A percentile compares a stretch with the other conserved stretches of the same genome.
Evolutionary conservation across 2,329 filamentous ascomycete species (phyloP).

Genomic region (Cladosporium velox): DNA sequence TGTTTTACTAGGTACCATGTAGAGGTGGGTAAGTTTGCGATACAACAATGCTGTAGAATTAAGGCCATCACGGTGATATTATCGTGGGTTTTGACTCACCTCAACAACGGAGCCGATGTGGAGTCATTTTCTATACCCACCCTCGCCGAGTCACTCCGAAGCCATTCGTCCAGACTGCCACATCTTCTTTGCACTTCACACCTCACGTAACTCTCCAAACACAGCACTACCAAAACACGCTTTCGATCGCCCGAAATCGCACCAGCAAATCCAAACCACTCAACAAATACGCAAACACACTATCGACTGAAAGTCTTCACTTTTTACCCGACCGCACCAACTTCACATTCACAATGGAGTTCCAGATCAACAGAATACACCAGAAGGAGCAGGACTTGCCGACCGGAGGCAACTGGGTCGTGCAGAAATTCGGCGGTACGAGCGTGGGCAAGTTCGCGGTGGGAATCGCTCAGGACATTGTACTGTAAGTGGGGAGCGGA

Average conservation of each 20-base stretch:
- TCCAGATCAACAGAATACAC: constrained; percentile 39
- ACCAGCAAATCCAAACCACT: not conserved
- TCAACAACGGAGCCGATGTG: constrained; percentile 5
- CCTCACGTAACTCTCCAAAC: not conserved
- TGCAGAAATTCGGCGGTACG: constrained; percentile 95
- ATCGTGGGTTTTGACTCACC: constrained; percentile 2
- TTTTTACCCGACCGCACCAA: not conserved
- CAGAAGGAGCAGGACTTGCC: constrained; percentile 51
- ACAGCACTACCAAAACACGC: not conserved
- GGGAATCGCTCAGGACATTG: constrained; percentile 61
- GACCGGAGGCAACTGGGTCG: constrained; percentile 66
- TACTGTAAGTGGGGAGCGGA: constrained; percentile 47
- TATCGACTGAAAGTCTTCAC: not conserved
- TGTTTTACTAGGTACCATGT: too few relatives aligned
- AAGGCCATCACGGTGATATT: not conserved
- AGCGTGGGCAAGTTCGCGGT: constrained; percentile 90
- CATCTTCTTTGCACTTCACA: constrained; percentile 12
- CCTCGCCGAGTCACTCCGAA: constrained; percentile 21
- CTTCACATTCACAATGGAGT: constrained; percentile 21
- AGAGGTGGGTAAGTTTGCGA: not conserved
- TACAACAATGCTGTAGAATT: not conserved
- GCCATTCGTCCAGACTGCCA: constrained; percentile 15
- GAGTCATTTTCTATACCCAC: constrained; percentile 20
- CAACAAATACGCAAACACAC: not conserved
- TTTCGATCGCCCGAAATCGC: not conserved